Evolutionary conservation across 2,329 filamentous ascomycete genomes (phyloP).

Genomic region (Neofusicoccum ribis): DNA sequence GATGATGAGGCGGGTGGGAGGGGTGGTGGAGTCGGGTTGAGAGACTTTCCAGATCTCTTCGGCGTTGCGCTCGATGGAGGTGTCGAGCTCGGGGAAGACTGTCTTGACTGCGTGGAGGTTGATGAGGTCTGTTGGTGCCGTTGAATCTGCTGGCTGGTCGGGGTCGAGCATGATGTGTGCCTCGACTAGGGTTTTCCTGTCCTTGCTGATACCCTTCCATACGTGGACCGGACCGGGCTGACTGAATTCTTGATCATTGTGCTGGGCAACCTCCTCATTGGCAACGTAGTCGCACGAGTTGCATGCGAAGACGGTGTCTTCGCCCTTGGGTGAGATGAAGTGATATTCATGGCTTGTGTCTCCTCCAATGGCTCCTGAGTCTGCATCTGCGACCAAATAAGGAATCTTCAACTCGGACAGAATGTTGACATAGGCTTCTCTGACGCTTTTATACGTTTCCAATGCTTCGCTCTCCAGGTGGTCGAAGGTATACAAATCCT

Average conservation of each 20-base stretch:
- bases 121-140: conserved; percentile 29
- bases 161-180: conserved; percentile 38
- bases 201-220: conserved; percentile 67
- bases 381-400: conserved; percentile 81
- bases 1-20: background rate
- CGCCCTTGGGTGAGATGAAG: conserved; percentile 74
- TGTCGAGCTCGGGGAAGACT: conserved; percentile 67
- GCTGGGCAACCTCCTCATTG: conserved; percentile 81
- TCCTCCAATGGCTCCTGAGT: conserved; percentile 95
- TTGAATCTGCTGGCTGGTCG: conserved; percentile 39
- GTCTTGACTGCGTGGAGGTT: conserved; percentile 68
- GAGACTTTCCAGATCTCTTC: background rate
- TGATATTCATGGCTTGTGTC: conserved; percentile 94
- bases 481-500: conserved; percentile 97
- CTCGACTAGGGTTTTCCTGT: conserved; percentile 67
- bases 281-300: conserved; percentile 70
- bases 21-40: background rate
- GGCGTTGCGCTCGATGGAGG: conserved; percentile 60
- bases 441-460: conserved; percentile 76
- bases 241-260: conserved; percentile 19
- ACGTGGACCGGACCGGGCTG: conserved; percentile 25
- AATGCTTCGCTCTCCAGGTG: conserved; percentile 65
- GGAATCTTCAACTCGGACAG: conserved; percentile 83
- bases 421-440: conserved; percentile 70
- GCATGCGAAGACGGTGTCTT: conserved; percentile 82